Conservation (phyloP, 2,329 filamentous ascomycete genomes). For the Fusarium sp. region DNA sequence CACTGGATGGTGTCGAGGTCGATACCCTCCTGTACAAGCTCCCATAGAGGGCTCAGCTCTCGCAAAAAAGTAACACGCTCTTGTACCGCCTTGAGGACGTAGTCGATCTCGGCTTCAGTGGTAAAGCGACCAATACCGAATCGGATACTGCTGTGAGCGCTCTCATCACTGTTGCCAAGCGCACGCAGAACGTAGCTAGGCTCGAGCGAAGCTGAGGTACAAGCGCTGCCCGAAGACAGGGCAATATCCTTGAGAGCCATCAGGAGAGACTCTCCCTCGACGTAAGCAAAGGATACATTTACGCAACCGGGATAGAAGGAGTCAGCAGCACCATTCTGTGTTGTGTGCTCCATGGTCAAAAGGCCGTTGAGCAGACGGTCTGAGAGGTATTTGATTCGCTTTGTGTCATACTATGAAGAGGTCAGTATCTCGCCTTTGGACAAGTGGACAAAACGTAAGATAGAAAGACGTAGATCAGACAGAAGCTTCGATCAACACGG, state of each 20-base stretch:
- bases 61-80: slow-evolving; percentile 93
- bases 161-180: slow-evolving; percentile 96
- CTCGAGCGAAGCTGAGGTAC: slow-evolving; percentile 95
- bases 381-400: slow-evolving; percentile 85
- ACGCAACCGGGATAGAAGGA: slow-evolving; percentile 96
- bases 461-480: slow-evolving; percentile 63
- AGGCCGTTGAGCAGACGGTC: slow-evolving; percentile 87
- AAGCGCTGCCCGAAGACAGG: slow-evolving; percentile 94
- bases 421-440: slow-evolving; percentile 31
- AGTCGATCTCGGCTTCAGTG: slow-evolving; percentile 94
- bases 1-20: slow-evolving; percentile 97
- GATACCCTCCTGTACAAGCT: slow-evolving; percentile 96
- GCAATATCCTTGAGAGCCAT: slow-evolving; percentile 99
- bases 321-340: slow-evolving; percentile 85
- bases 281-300: slow-evolving; percentile 98
- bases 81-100: slow-evolving; percentile 92
- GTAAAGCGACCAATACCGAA: slow-evolving; percentile 99
- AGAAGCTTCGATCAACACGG: slow-evolving; percentile 75
- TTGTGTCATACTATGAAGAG: slow-evolving; percentile 83
- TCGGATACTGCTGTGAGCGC: slow-evolving; percentile 95
- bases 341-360: slow-evolving; percentile 90
- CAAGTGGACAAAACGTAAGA: slow-evolving; percentile 5
- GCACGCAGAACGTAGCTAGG: slow-evolving; percentile 96
- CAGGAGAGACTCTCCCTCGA: slow-evolving; percentile 96
- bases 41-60: slow-evolving; percentile 96